Evolutionary conservation across 2,329 filamentous ascomycete species (phyloP).

Genomic region (Neurospora sp.): DNA sequence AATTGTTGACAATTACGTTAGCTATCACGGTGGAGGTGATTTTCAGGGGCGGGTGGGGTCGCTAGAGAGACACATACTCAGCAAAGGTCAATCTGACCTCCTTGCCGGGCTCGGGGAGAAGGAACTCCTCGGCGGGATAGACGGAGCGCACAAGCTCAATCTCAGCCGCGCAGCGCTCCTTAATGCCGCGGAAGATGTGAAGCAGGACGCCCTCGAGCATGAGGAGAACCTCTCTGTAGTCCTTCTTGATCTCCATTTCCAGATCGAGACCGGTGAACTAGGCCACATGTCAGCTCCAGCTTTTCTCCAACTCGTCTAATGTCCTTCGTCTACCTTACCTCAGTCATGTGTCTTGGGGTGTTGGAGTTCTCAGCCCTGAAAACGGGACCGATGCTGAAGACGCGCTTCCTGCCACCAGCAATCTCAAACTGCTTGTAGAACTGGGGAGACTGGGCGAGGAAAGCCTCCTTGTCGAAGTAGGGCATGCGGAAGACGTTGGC

Average conservation of each 20-base stretch:
- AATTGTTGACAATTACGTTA: background rate
- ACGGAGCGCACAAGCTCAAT: slow-evolving; percentile 62
- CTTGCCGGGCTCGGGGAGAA: slow-evolving; percentile 63
- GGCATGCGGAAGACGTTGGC: slow-evolving; percentile 82
- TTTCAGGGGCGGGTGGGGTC: background rate
- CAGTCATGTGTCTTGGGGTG: slow-evolving; percentile 75
- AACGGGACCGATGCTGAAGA: slow-evolving; percentile 70
- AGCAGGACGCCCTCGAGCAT: slow-evolving; percentile 67
- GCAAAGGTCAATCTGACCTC: slow-evolving; percentile 69
- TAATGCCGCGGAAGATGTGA: slow-evolving; percentile 62
- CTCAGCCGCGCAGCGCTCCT: slow-evolving; percentile 54
- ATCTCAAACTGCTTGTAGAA: slow-evolving; percentile 87
- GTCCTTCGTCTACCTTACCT: slow-evolving; percentile 31
- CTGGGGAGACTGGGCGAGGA: slow-evolving; percentile 67
- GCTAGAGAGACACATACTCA: slow-evolving; percentile 30
- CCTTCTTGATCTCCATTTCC: slow-evolving; percentile 77
- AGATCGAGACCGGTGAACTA: slow-evolving; percentile 79
- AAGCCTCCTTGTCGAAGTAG: slow-evolving; percentile 81
- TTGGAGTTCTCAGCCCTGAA: slow-evolving; percentile 83
- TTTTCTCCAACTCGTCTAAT: slow-evolving; percentile 8
- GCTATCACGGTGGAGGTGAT: background rate
- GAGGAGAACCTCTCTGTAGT: slow-evolving; percentile 65
- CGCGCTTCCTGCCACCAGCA: slow-evolving; percentile 64
- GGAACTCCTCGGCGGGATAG: slow-evolving; percentile 69
- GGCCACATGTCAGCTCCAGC: background rate